phyloP scores from a whole-genome alignment of 352 stramenopile species.

The Pythium scleroteichum region DNA sequence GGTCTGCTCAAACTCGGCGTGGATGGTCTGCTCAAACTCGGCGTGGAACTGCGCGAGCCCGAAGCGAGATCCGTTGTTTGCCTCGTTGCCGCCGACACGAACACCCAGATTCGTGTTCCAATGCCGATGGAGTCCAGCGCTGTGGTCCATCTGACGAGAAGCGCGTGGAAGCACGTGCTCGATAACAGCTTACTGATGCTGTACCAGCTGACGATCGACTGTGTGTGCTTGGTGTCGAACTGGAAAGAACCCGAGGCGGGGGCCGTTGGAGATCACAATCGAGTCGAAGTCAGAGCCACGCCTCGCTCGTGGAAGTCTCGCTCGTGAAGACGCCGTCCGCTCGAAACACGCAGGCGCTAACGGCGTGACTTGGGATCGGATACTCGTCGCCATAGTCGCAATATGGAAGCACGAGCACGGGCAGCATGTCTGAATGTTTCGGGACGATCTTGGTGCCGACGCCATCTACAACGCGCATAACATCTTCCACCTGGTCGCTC shows the following conservation, averaged over 20 bases:
- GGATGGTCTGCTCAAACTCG: too few species aligned
- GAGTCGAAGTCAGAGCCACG: conserved; percentile 6
- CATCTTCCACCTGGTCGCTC: too few species aligned
- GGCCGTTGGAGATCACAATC: conserved; percentile 22
- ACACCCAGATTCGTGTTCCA: too few species aligned
- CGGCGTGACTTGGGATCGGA: conserved; percentile 20
- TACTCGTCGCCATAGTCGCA: conserved; percentile 21
- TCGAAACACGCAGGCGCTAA: conserved; percentile 25
- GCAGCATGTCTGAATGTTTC: conserved; percentile 12
- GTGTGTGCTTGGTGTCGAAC: too few species aligned
- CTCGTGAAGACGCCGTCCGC: conserved; percentile 10
- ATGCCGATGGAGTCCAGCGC: too few species aligned
- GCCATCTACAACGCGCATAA: conserved; percentile 19
- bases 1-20: too few species aligned
- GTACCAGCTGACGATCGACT: too few species aligned
- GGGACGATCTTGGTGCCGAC: not conserved
- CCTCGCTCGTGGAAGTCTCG: not conserved
- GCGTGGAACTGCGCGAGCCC: too few species aligned
- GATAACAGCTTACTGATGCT: too few species aligned
- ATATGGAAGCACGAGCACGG: conserved; percentile 28
- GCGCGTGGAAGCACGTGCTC: conserved; percentile 26
- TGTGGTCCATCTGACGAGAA: too few species aligned
- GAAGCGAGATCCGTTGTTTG: too few species aligned
- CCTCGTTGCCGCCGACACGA: too few species aligned
- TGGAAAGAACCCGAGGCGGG: conserved; percentile 31